Conservation (phyloP, 306 rosid genomes). For the Ochetophila trinervis region DNA sequence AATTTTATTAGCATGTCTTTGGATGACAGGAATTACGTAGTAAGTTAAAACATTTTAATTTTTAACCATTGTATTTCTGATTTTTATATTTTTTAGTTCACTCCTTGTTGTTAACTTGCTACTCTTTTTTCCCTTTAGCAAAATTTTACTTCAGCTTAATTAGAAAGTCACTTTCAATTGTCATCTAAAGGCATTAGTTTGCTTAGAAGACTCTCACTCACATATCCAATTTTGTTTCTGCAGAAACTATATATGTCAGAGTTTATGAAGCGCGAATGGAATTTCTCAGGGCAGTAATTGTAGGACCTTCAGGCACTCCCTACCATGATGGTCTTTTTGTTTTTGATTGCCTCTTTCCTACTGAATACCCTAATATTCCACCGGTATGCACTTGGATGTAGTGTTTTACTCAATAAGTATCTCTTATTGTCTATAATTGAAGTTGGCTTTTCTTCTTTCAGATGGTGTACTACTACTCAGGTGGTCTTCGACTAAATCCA, state of each 20-base stretch:
- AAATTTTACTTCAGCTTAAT: background rate
- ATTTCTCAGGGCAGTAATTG: constrained; percentile 63
- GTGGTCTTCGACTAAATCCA: constrained; percentile 83
- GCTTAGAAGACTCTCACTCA: constrained; percentile 3
- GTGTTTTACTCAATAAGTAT: constrained; percentile 9
- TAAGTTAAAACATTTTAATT: background rate
- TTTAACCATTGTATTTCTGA: background rate
- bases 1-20: background rate
- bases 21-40: background rate
- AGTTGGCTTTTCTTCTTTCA: constrained; percentile 35
- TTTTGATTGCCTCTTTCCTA: constrained; percentile 70
- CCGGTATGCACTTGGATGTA: constrained; percentile 52
- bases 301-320: constrained; percentile 82
- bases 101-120: constrained; percentile 7
- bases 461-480: constrained; percentile 73
- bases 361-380: constrained; percentile 54
- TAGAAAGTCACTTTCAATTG: constrained; percentile 4
- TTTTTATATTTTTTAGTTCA: background rate
- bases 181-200: background rate
- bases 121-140: constrained; percentile 2
- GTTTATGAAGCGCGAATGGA: constrained; percentile 76
- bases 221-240: constrained; percentile 11
- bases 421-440: constrained; percentile 17
- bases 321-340: constrained; percentile 86
- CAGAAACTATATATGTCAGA: constrained; percentile 73